Evolutionary conservation across 345 rosid species (phyloP).

Genomic region (Lagerstroemia speciosa): DNA sequence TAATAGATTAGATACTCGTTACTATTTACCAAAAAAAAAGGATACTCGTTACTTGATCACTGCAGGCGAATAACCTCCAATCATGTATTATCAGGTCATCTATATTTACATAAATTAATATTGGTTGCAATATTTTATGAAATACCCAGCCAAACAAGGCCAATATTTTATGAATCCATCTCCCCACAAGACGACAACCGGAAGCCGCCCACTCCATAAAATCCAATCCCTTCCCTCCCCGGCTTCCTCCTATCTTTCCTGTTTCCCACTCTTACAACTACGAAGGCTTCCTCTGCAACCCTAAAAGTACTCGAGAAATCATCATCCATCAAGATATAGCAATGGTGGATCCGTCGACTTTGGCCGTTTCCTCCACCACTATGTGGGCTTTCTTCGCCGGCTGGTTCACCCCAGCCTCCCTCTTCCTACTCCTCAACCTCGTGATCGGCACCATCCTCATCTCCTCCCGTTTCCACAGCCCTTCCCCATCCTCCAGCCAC

Average conservation of each 20-base stretch:
- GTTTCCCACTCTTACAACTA: neutral
- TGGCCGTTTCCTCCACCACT: conserved; percentile 4
- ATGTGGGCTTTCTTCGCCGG: conserved; percentile 17
- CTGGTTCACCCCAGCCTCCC: conserved; percentile 47
- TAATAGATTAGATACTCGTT: too few species aligned
- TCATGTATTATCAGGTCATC: too few species aligned
- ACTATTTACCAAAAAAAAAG: too few species aligned
- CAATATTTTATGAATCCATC: too few species aligned
- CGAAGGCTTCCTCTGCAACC: neutral
- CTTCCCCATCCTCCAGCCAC: conserved; percentile 10
- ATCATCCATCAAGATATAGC: neutral
- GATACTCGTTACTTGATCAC: too few species aligned
- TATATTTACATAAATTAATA: too few species aligned
- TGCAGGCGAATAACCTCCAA: too few species aligned
- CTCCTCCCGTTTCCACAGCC: conserved; percentile 32
- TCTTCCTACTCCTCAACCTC: conserved; percentile 56
- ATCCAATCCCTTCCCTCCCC: neutral
- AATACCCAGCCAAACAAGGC: too few species aligned
- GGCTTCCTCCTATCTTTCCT: neutral
- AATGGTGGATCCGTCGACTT: conserved; percentile 5
- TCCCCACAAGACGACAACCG: neutral
- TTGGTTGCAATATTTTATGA: too few species aligned
- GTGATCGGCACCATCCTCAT: conserved; percentile 50
- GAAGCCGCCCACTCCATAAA: neutral
- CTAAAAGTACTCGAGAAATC: neutral